Percentiles rank a stretch among this genome's conserved stretches.
These are phyloP conservation scores for Iris macrosiphon DNA, from an alignment of 106 monocot genomes.

Conservation along the genomic window DNA sequence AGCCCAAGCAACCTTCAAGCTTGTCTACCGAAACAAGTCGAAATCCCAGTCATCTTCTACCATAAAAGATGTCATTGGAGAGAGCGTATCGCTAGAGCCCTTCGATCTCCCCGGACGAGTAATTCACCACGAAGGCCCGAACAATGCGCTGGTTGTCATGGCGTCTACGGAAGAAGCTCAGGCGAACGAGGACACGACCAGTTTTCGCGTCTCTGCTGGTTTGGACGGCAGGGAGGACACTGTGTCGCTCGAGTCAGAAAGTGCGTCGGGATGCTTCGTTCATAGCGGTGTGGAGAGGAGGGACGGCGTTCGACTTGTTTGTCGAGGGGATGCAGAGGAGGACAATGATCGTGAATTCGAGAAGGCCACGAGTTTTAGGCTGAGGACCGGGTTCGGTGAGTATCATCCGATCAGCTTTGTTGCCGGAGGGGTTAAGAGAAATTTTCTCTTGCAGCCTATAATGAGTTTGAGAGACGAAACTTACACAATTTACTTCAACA, in stretches of 20 bases:
- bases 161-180: too few relatives aligned
- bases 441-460: slow-evolving; percentile 17
- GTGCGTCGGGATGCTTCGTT: slow-evolving; percentile 12
- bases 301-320: neutral
- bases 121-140: neutral
- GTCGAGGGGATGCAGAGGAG: neutral
- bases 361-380: slow-evolving; percentile 2
- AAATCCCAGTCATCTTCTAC: neutral
- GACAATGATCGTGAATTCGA: neutral
- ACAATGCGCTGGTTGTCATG: neutral
- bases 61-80: neutral
- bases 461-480: slow-evolving; percentile 9
- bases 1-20: neutral
- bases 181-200: too few relatives aligned
- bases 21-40: neutral
- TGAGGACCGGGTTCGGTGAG: neutral
- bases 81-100: slow-evolving; percentile 13
- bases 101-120: slow-evolving; percentile 11
- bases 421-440: slow-evolving; percentile 7
- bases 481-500: slow-evolving; percentile 14
- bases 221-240: neutral
- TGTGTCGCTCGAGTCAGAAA: slow-evolving; percentile 3
- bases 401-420: slow-evolving; percentile 18
- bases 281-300: neutral
- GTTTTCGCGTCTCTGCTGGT: slow-evolving; percentile 4